phyloP scores from a whole-genome alignment of 306 rosid species.

The Vigna hirtella region DNA sequence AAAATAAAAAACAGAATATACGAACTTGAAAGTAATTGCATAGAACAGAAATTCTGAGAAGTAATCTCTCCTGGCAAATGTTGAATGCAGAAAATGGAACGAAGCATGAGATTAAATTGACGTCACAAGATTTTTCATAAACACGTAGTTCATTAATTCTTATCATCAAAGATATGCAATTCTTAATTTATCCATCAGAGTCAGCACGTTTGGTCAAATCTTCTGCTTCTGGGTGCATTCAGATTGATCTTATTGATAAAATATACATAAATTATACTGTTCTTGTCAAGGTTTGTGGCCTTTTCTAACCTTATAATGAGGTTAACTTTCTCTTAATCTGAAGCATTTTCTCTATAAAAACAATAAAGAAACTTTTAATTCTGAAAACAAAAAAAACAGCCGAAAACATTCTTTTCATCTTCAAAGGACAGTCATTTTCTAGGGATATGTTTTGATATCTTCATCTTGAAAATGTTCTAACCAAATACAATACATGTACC shows the following conservation, averaged over 20 bases:
- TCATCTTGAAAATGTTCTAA: not conserved
- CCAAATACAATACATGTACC: not conserved
- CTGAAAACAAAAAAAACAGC: not conserved
- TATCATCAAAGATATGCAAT: not conserved
- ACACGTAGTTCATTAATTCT: not conserved
- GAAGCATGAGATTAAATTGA: slow-evolving; percentile 1
- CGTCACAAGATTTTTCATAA: not conserved
- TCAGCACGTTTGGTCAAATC: too few species aligned
- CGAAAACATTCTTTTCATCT: not conserved
- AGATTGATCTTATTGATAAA: too few species aligned
- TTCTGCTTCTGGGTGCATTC: too few species aligned
- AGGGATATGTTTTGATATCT: slow-evolving; percentile 2
- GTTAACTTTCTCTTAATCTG: too few species aligned
- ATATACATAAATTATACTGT: too few species aligned
- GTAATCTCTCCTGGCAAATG: not conserved
- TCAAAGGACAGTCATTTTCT: not conserved
- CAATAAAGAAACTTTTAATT: too few species aligned
- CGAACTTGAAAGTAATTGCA: not conserved
- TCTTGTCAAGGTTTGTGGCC: too few species aligned
- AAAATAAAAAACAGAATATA: not conserved
- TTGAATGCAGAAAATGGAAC: not conserved
- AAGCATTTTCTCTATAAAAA: too few species aligned
- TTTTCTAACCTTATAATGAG: too few species aligned
- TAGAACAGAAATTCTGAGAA: not conserved
- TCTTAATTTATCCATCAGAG: not conserved